Evolutionary conservation across 2,329 filamentous ascomycete genomes (phyloP).

Genomic region (Parastagonospora avenae): DNA sequence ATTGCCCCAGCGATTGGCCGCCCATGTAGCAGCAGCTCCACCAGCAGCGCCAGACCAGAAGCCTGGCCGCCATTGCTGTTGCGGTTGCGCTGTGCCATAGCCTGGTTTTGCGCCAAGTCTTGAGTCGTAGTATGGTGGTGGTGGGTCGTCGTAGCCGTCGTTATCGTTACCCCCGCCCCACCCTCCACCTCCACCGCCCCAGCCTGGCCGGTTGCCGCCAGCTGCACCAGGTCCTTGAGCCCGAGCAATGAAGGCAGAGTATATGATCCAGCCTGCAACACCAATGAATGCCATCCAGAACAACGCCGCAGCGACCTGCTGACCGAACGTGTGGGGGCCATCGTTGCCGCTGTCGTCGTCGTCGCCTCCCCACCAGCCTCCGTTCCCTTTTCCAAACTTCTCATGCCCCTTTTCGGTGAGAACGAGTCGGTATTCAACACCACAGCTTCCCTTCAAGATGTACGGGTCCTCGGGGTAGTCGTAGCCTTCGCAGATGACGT

Average conservation of each 20-base stretch:
- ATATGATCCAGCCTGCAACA: constrained; percentile 67
- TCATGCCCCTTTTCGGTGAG: constrained; percentile 78
- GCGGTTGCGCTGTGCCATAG: constrained; percentile 22
- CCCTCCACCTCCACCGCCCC: constrained; percentile 46
- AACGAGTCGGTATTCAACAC: constrained; percentile 82
- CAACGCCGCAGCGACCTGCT: constrained; percentile 46
- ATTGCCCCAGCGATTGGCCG: constrained; percentile 56
- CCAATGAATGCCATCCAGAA: constrained; percentile 68
- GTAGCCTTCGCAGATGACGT: constrained; percentile 94
- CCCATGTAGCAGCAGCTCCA: constrained; percentile 72
- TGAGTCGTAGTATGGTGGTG: constrained; percentile 54
- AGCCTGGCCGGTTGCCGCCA: constrained; percentile 37
- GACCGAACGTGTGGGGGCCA: constrained; percentile 41
- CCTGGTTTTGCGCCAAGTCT: constrained; percentile 21
- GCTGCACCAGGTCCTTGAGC: constrained; percentile 27
- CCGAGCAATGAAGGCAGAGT: constrained; percentile 54
- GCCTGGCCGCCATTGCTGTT: constrained; percentile 69
- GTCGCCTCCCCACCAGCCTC: constrained; percentile 43
- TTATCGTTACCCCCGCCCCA: constrained; percentile 43
- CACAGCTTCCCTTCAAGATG: constrained; percentile 90
- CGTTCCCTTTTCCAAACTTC: constrained; percentile 65
- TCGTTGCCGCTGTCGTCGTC: constrained; percentile 46
- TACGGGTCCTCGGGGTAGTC: constrained; percentile 75
- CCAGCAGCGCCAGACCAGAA: constrained; percentile 74
- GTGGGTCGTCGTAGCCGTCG: constrained; percentile 53